phyloP scores from a whole-genome alignment of 176 grass and related monocot genomes.

The Thinopyrum elongatum region DNA sequence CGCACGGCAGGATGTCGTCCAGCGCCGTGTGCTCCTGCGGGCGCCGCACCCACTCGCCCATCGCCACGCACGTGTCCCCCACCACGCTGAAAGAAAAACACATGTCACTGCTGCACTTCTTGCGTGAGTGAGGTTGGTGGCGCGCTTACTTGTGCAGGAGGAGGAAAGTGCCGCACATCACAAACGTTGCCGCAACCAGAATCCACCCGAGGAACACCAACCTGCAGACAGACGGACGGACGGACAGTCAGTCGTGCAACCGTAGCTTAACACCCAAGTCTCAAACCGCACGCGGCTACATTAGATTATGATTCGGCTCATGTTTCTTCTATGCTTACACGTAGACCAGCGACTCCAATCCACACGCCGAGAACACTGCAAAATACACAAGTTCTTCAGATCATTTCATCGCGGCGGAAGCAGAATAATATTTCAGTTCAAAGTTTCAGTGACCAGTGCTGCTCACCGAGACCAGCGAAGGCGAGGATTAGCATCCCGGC shows the following conservation, averaged over 20 bases:
- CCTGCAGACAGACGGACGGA: conserved; percentile 16
- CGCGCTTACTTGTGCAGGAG: conserved; percentile 72
- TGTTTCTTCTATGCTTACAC: conserved; percentile 44
- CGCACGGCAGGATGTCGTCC: conserved; percentile 65
- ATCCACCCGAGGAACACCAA: conserved; percentile 72
- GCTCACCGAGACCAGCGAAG: conserved; percentile 71
- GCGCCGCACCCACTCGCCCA: conserved; percentile 61
- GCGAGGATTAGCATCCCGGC: conserved; percentile 56
- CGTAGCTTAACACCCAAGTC: neutral
- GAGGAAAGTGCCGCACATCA: conserved; percentile 68
- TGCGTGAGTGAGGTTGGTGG: neutral
- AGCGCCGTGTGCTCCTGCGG: conserved; percentile 55
- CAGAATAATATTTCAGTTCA: too few species aligned
- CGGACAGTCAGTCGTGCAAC: neutral
- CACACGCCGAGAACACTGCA: conserved; percentile 71
- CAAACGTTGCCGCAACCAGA: conserved; percentile 52
- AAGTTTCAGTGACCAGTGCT: neutral
- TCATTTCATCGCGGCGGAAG: neutral
- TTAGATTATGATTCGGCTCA: neutral
- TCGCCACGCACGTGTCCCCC: conserved; percentile 57
- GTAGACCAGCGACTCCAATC: conserved; percentile 56
- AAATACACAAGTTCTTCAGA: neutral
- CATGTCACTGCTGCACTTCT: too few species aligned
- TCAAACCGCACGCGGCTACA: neutral
- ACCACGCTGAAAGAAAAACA: conserved; percentile 37